phyloP scores from a whole-genome alignment of 2,329 filamentous ascomycete species.

The Leptographium procerum region DNA sequence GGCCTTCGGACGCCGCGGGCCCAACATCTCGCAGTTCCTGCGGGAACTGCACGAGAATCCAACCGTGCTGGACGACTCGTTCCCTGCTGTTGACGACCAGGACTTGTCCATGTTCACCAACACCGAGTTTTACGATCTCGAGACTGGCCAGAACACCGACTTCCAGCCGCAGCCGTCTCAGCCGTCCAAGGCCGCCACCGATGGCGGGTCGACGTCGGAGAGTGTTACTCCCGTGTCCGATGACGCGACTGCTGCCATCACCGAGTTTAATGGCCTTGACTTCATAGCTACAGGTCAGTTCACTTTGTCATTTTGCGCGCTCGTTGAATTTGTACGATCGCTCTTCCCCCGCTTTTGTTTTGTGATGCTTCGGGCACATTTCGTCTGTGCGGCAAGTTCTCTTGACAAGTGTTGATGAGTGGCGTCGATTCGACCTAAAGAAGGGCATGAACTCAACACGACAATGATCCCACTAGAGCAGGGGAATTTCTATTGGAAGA shows the following conservation, averaged over 20 bases:
- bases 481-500: neutral
- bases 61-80: constrained; percentile 25
- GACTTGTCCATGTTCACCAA: constrained; percentile 74
- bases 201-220: constrained; percentile 13
- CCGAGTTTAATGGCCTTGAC: constrained; percentile 35
- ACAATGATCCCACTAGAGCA: neutral
- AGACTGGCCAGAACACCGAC: constrained; percentile 50
- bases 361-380: neutral
- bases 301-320: constrained; percentile 22
- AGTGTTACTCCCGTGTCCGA: constrained; percentile 17
- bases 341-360: neutral
- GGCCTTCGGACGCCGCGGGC: constrained; percentile 63
- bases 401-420: neutral
- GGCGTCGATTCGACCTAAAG: neutral
- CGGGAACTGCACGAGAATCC: constrained; percentile 71
- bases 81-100: constrained; percentile 49
- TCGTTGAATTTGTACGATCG: neutral
- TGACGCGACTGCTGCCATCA: constrained; percentile 29
- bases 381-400: neutral
- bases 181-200: constrained; percentile 30
- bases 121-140: constrained; percentile 71
- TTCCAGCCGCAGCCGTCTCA: constrained; percentile 41
- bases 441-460: neutral
- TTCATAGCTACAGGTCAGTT: constrained; percentile 39
- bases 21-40: constrained; percentile 84